Percentiles rank a stretch among this genome's conserved stretches.
Conservation (phyloP, 805 yeast species). For the Diddensiella caesifluorescens region DNA sequence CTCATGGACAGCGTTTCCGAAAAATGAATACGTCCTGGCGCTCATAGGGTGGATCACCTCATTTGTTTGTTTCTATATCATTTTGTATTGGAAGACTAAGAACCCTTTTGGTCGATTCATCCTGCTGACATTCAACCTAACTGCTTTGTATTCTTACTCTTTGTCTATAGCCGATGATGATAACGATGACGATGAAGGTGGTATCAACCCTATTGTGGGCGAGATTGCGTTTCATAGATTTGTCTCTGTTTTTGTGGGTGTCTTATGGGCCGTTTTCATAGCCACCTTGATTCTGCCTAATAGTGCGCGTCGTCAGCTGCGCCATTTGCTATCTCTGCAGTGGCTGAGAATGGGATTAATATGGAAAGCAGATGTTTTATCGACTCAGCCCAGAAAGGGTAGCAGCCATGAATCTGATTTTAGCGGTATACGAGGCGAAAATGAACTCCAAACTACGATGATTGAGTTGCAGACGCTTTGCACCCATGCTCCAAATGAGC, state of each 20-base stretch:
- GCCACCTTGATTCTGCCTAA: conserved; percentile 65
- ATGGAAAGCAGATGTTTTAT: conserved; percentile 57
- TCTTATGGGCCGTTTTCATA: conserved; percentile 68
- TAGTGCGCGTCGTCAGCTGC: conserved; percentile 66
- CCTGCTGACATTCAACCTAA: conserved; percentile 68
- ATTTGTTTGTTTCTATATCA: conserved; percentile 44
- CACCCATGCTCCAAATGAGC: conserved; percentile 69
- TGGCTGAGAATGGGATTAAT: conserved; percentile 79
- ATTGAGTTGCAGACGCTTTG: conserved; percentile 54
- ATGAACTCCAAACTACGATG: conserved; percentile 50
- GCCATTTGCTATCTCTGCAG: conserved; percentile 57
- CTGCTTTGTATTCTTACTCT: conserved; percentile 70
- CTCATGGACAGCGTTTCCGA: conserved; percentile 56
- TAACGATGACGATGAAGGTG: conserved; percentile 58
- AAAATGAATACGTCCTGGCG: conserved; percentile 50
- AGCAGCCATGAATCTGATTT: conserved; percentile 5
- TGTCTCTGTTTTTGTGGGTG: conserved; percentile 65
- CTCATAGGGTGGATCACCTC: conserved; percentile 40
- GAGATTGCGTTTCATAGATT: conserved; percentile 79
- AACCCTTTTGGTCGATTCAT: conserved; percentile 48
- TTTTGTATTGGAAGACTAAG: conserved; percentile 59
- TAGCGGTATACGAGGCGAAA: conserved; percentile 29
- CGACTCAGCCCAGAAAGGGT: conserved; percentile 5
- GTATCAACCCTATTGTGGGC: conserved; percentile 57
- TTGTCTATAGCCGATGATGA: conserved; percentile 52